Evolutionary conservation across 2,329 filamentous ascomycete genomes (phyloP).

Genomic region (Sporothrix variecibatus): DNA sequence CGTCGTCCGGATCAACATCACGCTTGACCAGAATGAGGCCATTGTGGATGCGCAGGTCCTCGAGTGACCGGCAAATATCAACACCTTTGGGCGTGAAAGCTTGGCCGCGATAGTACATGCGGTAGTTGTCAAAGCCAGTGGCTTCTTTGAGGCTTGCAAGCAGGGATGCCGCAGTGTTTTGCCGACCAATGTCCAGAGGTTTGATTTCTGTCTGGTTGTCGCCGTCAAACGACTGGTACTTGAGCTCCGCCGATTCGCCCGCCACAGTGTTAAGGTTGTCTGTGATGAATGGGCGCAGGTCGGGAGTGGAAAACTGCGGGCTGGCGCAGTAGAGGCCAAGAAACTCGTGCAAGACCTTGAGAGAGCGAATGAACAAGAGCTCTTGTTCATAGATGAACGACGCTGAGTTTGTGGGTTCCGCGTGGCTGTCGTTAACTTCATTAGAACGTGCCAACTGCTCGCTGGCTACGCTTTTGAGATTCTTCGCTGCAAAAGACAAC

Average conservation of each 20-base stretch:
- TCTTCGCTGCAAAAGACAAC: conserved; percentile 63
- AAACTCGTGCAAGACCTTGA: conserved; percentile 69
- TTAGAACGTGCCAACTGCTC: conserved; percentile 51
- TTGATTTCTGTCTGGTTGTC: conserved; percentile 60
- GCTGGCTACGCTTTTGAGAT: conserved; percentile 54
- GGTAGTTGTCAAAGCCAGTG: conserved; percentile 76
- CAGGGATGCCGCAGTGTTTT: conserved; percentile 71
- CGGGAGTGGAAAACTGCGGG: conserved; percentile 60
- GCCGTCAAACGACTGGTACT: conserved; percentile 73
- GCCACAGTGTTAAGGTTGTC: conserved; percentile 54
- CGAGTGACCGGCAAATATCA: conserved; percentile 62
- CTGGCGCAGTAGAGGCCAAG: conserved; percentile 65
- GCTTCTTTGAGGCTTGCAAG: conserved; percentile 65
- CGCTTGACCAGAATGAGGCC: conserved; percentile 68
- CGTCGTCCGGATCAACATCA: conserved; percentile 50
- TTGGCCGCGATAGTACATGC: conserved; percentile 69
- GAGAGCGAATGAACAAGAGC: conserved; percentile 66
- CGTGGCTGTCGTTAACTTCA: neutral
- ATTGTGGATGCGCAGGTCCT: conserved; percentile 66
- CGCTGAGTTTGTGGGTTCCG: neutral
- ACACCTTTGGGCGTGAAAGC: conserved; percentile 63
- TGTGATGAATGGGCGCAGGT: conserved; percentile 56
- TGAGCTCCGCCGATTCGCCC: conserved; percentile 67
- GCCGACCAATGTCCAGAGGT: conserved; percentile 64
- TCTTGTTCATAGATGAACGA: conserved; percentile 54